Evolutionary conservation across 805 yeast genomes (phyloP).

Genomic region (Nakazawaea wickerhamii): DNA sequence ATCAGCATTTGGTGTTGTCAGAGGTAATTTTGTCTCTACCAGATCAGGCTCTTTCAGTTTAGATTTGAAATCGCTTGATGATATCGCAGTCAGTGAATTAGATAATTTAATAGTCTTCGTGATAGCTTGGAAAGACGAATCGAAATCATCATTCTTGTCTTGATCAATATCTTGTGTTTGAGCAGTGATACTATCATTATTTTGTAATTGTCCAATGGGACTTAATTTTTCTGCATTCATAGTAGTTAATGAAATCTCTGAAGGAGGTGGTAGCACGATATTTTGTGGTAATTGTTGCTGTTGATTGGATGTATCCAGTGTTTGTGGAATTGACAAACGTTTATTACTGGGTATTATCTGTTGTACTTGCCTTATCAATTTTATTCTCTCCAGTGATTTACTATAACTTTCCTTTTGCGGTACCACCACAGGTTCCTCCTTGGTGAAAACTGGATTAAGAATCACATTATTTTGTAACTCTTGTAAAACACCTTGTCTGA

Average conservation of each 20-base stretch:
- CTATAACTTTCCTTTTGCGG: constrained; percentile 11
- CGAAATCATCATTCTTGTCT: constrained; percentile 19
- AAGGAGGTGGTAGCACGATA: not conserved
- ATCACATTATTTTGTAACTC: not conserved
- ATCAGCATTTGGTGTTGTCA: constrained; percentile 18
- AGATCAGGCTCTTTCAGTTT: constrained; percentile 6
- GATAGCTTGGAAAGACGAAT: constrained; percentile 43
- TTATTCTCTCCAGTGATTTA: not conserved
- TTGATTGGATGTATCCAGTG: not conserved
- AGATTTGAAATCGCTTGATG: constrained; percentile 19
- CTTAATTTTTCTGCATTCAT: constrained; percentile 13
- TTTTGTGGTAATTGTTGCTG: constrained; percentile 1
- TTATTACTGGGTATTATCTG: constrained; percentile 5
- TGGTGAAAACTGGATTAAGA: not conserved
- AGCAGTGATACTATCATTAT: not conserved
- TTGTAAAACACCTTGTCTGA: constrained; percentile 19
- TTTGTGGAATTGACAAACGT: not conserved
- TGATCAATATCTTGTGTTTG: not conserved
- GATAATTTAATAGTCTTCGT: constrained; percentile 35
- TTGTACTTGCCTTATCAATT: constrained; percentile 1
- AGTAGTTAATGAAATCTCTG: constrained; percentile 3
- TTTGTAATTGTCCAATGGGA: not conserved
- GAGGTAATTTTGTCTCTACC: constrained; percentile 15
- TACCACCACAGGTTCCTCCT: constrained; percentile 18
- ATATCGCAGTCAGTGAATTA: constrained; percentile 14